These are phyloP conservation scores for Kodamaea sp. DNA, from an alignment of 1,139 yeast genomes.

Conservation along the genomic window DNA sequence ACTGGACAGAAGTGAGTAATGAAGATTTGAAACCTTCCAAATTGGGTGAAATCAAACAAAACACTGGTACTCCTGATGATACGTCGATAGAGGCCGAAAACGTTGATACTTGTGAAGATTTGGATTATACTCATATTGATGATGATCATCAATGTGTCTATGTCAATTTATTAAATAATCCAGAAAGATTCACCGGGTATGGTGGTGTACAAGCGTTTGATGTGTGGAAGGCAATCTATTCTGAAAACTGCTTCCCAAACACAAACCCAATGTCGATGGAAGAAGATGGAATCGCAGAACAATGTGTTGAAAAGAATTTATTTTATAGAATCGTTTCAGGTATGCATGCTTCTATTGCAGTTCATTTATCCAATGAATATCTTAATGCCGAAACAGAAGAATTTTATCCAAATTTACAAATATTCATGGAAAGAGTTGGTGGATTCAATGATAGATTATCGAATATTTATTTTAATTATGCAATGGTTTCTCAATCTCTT, in stretches of 20 bases:
- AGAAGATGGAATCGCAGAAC: constrained; percentile 38
- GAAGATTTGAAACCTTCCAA: constrained; percentile 72
- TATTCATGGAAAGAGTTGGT: constrained; percentile 90
- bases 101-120: constrained; percentile 26
- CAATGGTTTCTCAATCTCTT: constrained; percentile 77
- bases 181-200: constrained; percentile 96
- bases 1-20: constrained; percentile 63
- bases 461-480: constrained; percentile 89
- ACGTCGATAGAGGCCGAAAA: constrained; percentile 27
- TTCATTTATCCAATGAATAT: constrained; percentile 86
- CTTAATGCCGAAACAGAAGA: constrained; percentile 68
- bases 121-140: constrained; percentile 61
- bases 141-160: constrained; percentile 66
- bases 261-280: constrained; percentile 39
- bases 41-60: constrained; percentile 48
- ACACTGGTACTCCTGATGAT: constrained; percentile 14
- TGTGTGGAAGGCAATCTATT: constrained; percentile 91
- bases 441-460: constrained; percentile 82
- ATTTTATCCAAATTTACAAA: constrained; percentile 78
- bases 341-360: constrained; percentile 93
- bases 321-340: constrained; percentile 88
- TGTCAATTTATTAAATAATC: constrained; percentile 82
- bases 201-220: constrained; percentile 89
- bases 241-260: constrained; percentile 81
- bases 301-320: constrained; percentile 78